Conservation (phyloP, 2,329 filamentous ascomycete species). For the Acephala macrosclerotiorum region DNA sequence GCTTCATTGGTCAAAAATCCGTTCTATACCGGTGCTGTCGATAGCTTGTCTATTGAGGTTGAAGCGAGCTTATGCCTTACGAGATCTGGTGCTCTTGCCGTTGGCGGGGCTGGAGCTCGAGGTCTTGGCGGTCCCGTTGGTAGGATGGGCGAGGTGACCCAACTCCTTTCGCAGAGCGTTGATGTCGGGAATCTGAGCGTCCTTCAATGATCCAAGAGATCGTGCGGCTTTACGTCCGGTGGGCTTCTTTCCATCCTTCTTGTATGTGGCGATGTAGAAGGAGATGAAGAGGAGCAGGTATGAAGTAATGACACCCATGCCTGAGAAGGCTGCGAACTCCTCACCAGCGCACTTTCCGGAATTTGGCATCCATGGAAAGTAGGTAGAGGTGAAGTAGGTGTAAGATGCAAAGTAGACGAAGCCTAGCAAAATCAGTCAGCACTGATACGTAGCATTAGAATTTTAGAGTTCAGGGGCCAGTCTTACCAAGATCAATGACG, state of each 20-base stretch:
- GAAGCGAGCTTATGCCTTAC: constrained; percentile 42
- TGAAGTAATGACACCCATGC: constrained; percentile 89
- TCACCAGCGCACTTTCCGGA: constrained; percentile 89
- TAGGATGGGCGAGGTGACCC: constrained; percentile 18
- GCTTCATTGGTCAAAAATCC: constrained; percentile 22
- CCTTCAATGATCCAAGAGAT: constrained; percentile 60
- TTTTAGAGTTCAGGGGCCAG: constrained; percentile 17
- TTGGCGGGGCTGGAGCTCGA: constrained; percentile 37
- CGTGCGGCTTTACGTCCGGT: constrained; percentile 78
- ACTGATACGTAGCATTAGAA: constrained; percentile 12
- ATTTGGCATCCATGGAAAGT: constrained; percentile 87
- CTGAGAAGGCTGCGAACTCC: constrained; percentile 93
- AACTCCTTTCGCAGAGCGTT: constrained; percentile 38
- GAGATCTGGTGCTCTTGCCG: constrained; percentile 41
- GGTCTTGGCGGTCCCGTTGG: constrained; percentile 56
- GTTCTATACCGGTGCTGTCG: constrained; percentile 21
- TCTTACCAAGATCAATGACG: constrained; percentile 88
- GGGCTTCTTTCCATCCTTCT: constrained; percentile 80
- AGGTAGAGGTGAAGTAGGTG: constrained; percentile 94
- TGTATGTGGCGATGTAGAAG: constrained; percentile 98
- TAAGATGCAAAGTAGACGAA: constrained; percentile 99
- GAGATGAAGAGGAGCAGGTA: constrained; percentile 99
- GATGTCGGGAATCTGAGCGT: constrained; percentile 44
- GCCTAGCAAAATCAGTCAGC: constrained; percentile 58
- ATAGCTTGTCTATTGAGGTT: constrained; percentile 21